Evolutionary conservation across 768 basidiomycete genomes (phyloP), one percentile per base, ranked within the genome.

Genomic region (Mycena crocata): DNA sequence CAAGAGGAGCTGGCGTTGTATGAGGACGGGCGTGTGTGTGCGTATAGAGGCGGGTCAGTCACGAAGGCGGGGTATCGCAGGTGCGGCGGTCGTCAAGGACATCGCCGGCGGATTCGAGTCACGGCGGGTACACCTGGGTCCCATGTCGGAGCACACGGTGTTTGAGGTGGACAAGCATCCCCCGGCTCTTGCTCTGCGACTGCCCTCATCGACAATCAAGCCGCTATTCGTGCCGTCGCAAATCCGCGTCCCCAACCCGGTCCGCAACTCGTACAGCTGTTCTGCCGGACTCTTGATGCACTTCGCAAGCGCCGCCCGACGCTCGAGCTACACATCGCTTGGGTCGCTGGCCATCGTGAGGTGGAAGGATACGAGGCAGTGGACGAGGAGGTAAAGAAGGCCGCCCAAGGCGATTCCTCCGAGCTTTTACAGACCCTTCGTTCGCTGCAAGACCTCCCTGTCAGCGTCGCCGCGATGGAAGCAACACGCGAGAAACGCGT

Each of bases 351-450:
- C 23, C 58, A 60, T 23, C 9, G n/a, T 5, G 58, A 50, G 7
- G 48, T 60, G 7, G 58, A 37, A 19, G 58, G 58, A 2, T 50
- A 60, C 28, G 59, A 61, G 34, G 59, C 59, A 15, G 59, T 51
- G 19, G 59, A 61, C n/a, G 37, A 5, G 5, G 48, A 61, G 21
- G 59, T 49, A 15, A 61, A 61, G 45, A 13, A 1, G 14, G 57
- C 57, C 0, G 57, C 57, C 0, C 42, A 64, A n/a, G 57, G 64
- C 31, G 35, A 51, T 21, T 49, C 39, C 0, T 48, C 28, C 13
- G 28, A 5, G 1, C 46, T 65, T 26, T 30, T 46, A 1, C 19
- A 24, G 9, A 4, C 28, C 1, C 57, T 59, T 0, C 2, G 10
- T 14, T 13, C 35, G 3, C 37, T 65, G 9, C 15, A 17, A 14